Conservation (phyloP, 441 rosid genomes). For the Rhodomyrtus psidioides region DNA sequence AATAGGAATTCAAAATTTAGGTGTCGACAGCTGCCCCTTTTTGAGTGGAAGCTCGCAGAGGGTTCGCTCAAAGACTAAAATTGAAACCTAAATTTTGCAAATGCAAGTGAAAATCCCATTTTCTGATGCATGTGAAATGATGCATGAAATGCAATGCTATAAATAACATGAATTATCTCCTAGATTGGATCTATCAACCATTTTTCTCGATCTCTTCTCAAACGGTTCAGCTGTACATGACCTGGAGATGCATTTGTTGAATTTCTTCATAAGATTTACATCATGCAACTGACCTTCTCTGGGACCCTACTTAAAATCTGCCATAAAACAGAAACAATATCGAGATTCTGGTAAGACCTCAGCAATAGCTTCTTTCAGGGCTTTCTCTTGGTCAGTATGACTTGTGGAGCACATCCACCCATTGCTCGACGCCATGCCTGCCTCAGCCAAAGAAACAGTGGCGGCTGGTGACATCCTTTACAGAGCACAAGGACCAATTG, state of each 20-base stretch:
- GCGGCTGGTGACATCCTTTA: no score
- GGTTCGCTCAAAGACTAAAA: no score
- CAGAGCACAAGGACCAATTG: no score
- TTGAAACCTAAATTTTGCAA: no score
- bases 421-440: conserved; percentile 46
- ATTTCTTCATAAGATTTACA: conserved; percentile 31
- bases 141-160: no score
- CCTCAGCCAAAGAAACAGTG: conserved; percentile 39
- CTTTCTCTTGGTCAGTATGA: conserved; percentile 52
- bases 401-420: conserved; percentile 51
- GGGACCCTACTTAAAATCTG: conserved; percentile 55
- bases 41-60: no score
- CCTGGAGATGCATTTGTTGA: conserved; percentile 36
- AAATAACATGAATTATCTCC: conserved; percentile 35
- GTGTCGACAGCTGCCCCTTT: no score
- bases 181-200: conserved; percentile 36
- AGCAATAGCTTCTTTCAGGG: conserved; percentile 45
- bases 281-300: conserved; percentile 39
- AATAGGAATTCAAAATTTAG: no score
- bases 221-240: conserved; percentile 40
- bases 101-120: no score
- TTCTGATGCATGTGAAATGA: no score
- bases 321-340: conserved; percentile 60
- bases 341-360: conserved; percentile 49
- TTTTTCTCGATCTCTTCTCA: conserved; percentile 58